phyloP scores from a whole-genome alignment of 352 stramenopile genomes.

The Globisporangium megalacanthum region DNA sequence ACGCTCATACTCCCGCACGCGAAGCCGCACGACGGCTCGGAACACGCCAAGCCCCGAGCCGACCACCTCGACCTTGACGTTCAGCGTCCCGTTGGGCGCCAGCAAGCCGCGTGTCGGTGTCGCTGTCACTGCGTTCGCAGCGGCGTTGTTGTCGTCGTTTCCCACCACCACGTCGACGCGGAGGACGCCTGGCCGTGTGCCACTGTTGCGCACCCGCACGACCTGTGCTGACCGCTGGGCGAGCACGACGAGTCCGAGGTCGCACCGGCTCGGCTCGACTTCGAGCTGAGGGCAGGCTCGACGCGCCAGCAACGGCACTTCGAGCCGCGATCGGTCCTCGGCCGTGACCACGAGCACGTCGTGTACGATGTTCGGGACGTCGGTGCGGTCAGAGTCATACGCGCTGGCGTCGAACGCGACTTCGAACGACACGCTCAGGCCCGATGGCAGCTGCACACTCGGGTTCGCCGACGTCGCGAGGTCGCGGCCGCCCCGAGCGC shows the following conservation, averaged over 20 bases:
- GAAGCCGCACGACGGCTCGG: slow-evolving; percentile 34
- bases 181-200: slow-evolving; percentile 33
- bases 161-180: slow-evolving; percentile 43
- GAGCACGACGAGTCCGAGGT: slow-evolving; percentile 64
- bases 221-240: slow-evolving; percentile 43
- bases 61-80: slow-evolving; percentile 41
- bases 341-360: slow-evolving; percentile 52
- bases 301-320: slow-evolving; percentile 56
- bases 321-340: slow-evolving; percentile 51
- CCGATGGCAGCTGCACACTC: slow-evolving; percentile 55
- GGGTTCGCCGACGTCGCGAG: slow-evolving; percentile 61
- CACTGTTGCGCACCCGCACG: slow-evolving; percentile 50
- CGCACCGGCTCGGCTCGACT: slow-evolving; percentile 41
- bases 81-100: slow-evolving; percentile 22
- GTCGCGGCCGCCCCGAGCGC: slow-evolving; percentile 40
- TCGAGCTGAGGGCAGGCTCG: slow-evolving; percentile 52
- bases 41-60: slow-evolving; percentile 34
- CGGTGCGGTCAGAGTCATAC: background rate
- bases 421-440: slow-evolving; percentile 57
- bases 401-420: slow-evolving; percentile 40
- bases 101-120: slow-evolving; percentile 29
- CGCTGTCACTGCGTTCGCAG: slow-evolving; percentile 10
- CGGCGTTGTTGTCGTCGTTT: background rate
- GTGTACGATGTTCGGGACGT: slow-evolving; percentile 35
- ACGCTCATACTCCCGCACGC: slow-evolving; percentile 35